Conservation (phyloP, 352 stramenopile species). For the Pythium myriotylum region DNA sequence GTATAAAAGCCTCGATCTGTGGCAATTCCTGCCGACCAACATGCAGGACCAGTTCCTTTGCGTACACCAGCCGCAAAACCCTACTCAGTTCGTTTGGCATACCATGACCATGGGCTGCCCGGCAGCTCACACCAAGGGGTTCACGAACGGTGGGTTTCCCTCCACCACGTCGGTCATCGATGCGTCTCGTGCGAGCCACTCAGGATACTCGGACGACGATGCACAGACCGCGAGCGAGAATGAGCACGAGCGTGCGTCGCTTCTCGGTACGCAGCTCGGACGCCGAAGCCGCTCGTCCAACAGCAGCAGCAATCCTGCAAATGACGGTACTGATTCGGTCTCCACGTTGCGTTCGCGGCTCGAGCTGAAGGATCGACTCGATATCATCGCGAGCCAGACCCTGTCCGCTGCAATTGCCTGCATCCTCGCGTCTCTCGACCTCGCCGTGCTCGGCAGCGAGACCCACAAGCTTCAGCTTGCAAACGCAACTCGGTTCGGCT, state of each 20-base stretch:
- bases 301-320: constrained; percentile 18
- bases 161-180: constrained; percentile 8
- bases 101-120: constrained; percentile 88
- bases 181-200: neutral
- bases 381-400: constrained; percentile 76
- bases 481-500: constrained; percentile 57
- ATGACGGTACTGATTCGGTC: constrained; percentile 44
- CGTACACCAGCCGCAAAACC: constrained; percentile 42
- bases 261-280: neutral
- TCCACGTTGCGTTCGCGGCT: constrained; percentile 64
- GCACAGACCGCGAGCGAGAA: constrained; percentile 28
- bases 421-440: constrained; percentile 64
- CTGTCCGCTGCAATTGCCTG: constrained; percentile 72
- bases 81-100: constrained; percentile 65
- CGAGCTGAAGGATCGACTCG: constrained; percentile 68
- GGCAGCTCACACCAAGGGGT: constrained; percentile 80
- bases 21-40: constrained; percentile 83
- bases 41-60: constrained; percentile 86
- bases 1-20: constrained; percentile 78
- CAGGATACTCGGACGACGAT: constrained; percentile 32
- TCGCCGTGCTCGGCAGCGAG: constrained; percentile 58
- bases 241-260: constrained; percentile 12
- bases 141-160: constrained; percentile 68
- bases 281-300: constrained; percentile 18
- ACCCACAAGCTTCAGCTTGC: constrained; percentile 61